A percentile compares a stretch with the other conserved stretches of the same genome.
These are phyloP conservation scores for Alternaria brassicicola DNA, from an alignment of 2,329 filamentous ascomycete species.

Conservation along the genomic window DNA sequence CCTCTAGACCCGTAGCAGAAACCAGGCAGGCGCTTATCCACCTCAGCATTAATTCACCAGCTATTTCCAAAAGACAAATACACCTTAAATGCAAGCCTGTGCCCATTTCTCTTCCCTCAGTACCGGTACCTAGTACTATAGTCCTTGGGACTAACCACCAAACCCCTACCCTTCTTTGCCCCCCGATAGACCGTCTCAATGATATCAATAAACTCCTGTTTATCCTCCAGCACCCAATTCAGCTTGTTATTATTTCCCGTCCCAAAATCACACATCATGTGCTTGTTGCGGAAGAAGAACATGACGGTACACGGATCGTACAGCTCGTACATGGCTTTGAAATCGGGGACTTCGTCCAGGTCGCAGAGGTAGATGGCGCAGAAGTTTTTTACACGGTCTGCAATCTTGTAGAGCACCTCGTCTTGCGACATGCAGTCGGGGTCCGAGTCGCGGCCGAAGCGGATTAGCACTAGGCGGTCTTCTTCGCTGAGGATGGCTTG, in stretches of 20 bases:
- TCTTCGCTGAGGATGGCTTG: constrained; percentile 82
- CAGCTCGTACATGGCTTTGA: constrained; percentile 92
- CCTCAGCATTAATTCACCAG: no score
- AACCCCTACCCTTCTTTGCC: constrained; percentile 96
- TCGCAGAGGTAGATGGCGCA: constrained; percentile 84
- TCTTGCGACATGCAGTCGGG: constrained; percentile 83
- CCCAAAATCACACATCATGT: constrained; percentile 96
- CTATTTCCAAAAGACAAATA: constrained; percentile 1
- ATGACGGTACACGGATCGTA: constrained; percentile 95
- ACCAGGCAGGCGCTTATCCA: no score
- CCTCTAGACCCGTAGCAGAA: neutral
- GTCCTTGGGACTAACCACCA: constrained; percentile 93
- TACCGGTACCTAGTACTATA: constrained; percentile 75
- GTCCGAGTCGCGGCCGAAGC: constrained; percentile 88
- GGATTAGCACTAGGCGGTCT: constrained; percentile 89
- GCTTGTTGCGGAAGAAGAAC: constrained; percentile 98
- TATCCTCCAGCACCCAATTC: constrained; percentile 95
- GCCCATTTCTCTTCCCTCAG: constrained; percentile 42
- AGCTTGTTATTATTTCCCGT: constrained; percentile 99
- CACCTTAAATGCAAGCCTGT: neutral
- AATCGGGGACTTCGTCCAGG: constrained; percentile 68
- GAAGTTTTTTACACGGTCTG: constrained; percentile 92
- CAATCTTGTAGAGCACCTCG: constrained; percentile 93
- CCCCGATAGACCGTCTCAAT: constrained; percentile 97
- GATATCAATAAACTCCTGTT: constrained; percentile 98